A percentile compares a stretch with the other conserved stretches of the same genome.
Evolutionary conservation across 345 rosid species (phyloP).

Genomic region (Cardamine occulta): DNA sequence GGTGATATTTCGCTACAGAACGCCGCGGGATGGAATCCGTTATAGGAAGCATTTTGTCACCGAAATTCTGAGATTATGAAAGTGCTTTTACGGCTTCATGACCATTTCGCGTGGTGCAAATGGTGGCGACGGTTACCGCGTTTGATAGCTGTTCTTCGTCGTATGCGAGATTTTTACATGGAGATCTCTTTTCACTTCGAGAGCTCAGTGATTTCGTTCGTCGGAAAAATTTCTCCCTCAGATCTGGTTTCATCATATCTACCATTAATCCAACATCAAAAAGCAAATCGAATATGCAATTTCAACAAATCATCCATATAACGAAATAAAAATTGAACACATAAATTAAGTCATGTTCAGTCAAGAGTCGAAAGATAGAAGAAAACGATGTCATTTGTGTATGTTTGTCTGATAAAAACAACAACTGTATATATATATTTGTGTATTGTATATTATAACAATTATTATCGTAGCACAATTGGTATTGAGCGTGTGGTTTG

Average conservation of each 20-base stretch:
- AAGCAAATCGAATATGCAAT: no score
- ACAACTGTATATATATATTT: no score
- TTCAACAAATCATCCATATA: no score
- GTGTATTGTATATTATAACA: no score
- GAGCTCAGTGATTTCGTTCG: slow-evolving; percentile 96
- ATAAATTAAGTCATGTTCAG: no score
- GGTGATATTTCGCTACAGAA: slow-evolving; percentile 87
- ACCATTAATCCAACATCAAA: no score
- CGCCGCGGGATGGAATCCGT: slow-evolving; percentile 90
- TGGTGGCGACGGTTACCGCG: slow-evolving; percentile 94
- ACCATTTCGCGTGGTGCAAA: slow-evolving; percentile 91
- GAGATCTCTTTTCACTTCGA: slow-evolving; percentile 96
- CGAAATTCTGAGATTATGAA: slow-evolving; percentile 68
- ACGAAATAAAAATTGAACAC: no score
- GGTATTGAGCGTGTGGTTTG: no score
- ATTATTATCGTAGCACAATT: no score
- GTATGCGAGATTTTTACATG: slow-evolving; percentile 99
- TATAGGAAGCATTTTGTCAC: slow-evolving; percentile 86
- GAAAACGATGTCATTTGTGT: no score
- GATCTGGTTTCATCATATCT: slow-evolving; percentile 45
- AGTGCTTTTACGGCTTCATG: slow-evolving; percentile 66
- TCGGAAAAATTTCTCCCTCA: slow-evolving; percentile 90
- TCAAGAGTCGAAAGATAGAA: no score
- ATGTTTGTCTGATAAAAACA: no score
- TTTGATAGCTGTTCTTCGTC: slow-evolving; percentile 68